Conservation (phyloP, 371 early-diverging fungal species). For the Mucor saturninus region DNA sequence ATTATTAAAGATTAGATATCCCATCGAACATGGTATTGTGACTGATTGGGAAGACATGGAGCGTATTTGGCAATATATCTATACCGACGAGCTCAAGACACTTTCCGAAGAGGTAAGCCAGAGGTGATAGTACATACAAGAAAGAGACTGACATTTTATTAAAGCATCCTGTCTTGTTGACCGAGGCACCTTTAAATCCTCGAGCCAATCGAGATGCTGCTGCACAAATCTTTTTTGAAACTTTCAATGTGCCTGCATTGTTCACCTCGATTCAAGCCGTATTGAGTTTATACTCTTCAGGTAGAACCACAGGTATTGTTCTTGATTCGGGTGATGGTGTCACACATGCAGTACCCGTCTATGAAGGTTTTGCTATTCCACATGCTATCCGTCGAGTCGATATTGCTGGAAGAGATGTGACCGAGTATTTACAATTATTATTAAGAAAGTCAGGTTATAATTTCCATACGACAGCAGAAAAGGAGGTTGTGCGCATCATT, state of each 20-base stretch:
- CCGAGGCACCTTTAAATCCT: conserved; percentile 95
- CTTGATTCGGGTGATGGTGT: conserved; percentile 96
- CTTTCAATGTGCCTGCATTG: conserved; percentile 95
- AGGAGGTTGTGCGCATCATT: conserved; percentile 91
- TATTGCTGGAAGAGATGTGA: conserved; percentile 93
- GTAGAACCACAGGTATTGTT: conserved; percentile 91
- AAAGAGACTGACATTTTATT: too few species aligned
- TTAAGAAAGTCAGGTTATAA: conserved; percentile 87
- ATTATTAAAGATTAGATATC: conserved; percentile 89
- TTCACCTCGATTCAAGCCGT: conserved; percentile 96
- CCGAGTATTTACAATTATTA: conserved; percentile 85
- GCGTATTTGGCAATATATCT: conserved; percentile 94
- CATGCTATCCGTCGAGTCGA: conserved; percentile 93
- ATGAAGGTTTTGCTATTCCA: conserved; percentile 95
- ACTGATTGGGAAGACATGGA: conserved; percentile 98
- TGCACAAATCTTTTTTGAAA: conserved; percentile 96
- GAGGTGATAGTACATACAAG: too few species aligned
- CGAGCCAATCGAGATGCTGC: conserved; percentile 87
- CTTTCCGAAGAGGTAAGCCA: conserved; percentile 86
- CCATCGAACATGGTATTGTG: conserved; percentile 95
- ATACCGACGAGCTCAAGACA: conserved; percentile 91
- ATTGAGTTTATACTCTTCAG: conserved; percentile 91
- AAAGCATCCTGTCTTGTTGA: conserved; percentile 93
- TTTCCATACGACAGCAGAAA: conserved; percentile 91
- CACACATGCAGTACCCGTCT: conserved; percentile 93